Base-by-base conservation (phyloP, 495 filamentous ascomycete species). In the Lasiosphaeris hirsuta region DNA sequence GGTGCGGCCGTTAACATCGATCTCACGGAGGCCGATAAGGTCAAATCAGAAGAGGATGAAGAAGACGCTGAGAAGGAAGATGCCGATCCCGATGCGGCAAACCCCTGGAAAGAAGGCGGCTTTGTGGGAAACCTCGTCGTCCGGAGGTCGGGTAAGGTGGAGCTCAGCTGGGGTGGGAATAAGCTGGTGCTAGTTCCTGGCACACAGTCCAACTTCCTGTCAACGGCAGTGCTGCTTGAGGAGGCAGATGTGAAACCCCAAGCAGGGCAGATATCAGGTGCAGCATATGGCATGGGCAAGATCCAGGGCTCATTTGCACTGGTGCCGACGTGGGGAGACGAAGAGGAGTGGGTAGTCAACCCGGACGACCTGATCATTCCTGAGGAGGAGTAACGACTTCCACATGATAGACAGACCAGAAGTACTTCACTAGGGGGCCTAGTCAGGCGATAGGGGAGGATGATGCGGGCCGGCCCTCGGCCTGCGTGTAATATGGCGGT, bases 151-250 rank as follows among this genome's bases (percentile, higher is more conserved):
- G 85, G 85, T 52, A 78, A 76, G 40, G 78, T 79, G 1, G 81
- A 84, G 53, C 64, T 88, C 33, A 72, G 74, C 56, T 88, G 85
- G 85, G 85, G 84, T 13, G 83, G 84, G 5, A 74, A 70, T 40
- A 72, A 54, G 38, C 58, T 86, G 57, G 66, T 70, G 30, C 14
- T 87, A 7, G 73, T 71, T 4, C 59, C 70, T 1, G 75, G 74
- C 11, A 75, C 71, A 0, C 72, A 73, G 15, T 59, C 71, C 36
- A 74, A 69, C 33, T 80, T 81, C 55, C 56, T 78, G 42, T 75
- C 70, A 6, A 73, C 69, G 10, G 75, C 72, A 7, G 75, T 78
- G 18, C 67, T 83, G 42, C 63, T 78, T 7, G 74, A 77, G 46
- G 68, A 78, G 23, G 68, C 65, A 5, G 69, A 80, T 33, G 68